Evolutionary conservation across 129 eudicot genomes (phyloP), one percentile per base, ranked within the genome.

Genomic region (Pittosporum tobira): DNA sequence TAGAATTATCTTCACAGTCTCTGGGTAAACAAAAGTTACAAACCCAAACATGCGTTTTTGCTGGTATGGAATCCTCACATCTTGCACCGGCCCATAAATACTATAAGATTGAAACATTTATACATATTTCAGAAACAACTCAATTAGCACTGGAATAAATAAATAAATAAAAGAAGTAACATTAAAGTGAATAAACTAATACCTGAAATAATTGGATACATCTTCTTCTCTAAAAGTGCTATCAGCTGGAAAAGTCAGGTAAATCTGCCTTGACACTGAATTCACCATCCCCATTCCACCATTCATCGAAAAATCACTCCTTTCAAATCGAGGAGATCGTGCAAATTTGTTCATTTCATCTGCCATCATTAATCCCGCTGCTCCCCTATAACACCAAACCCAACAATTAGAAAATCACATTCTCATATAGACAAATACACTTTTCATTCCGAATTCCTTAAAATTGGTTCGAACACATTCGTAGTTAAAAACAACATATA

Each of bases 31-130:
- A 68, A 91, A 91, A 5, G 99, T 91, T 22, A 91, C 99, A 59
- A 91, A 91, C 4, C 99, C 99, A 45, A 91, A 91, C 99, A 91
- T 91, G 18, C 99, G 79, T 71, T 91, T 91, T 77, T 91, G 99
- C 71, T 91, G 99, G 65, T 86, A 91, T 1, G 99, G 99, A 40
- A 91, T 91, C 75, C 99, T 81, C 66, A 91, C 99, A 74, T 91
- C 99, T 81, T 86, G 94, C 37, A 91, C 99, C 2, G 96, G 99
- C 57, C 99, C 99, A 65, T 67, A 91, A 64, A 73, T 76, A 28
- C 99, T 91, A 52, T 25, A 27, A 27, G 14, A 26, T 14, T 8
- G 40, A 53, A 68, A 60, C 29, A 73, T 42, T 20, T 27, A 45
- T 51, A 71, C 0, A 43, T 0, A 18, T 3, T 20, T 47, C 61